Conservation (phyloP, 495 filamentous ascomycete genomes). For the Penicillium pulvis region DNA sequence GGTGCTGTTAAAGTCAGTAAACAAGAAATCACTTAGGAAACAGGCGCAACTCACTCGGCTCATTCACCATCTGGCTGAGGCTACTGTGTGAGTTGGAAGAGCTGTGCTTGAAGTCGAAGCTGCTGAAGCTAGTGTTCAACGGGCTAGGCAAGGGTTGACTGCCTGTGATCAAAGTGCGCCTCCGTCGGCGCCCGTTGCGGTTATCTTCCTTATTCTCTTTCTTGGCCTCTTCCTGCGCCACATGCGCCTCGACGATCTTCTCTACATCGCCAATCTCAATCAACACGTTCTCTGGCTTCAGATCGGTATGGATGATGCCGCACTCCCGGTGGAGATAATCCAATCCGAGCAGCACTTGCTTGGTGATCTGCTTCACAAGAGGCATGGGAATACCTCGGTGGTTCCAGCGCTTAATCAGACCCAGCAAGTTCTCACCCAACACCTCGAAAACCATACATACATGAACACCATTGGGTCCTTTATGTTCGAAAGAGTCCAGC, state of each 20-base stretch:
- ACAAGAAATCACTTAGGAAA: neutral
- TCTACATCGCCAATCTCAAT: conserved; percentile 99
- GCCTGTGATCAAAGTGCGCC: conserved; percentile 93
- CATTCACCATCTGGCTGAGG: conserved; percentile 80
- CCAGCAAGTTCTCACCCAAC: conserved; percentile 90
- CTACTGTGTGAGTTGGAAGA: conserved; percentile 76
- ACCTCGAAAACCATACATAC: conserved; percentile 99
- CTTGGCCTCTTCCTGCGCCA: conserved; percentile 72
- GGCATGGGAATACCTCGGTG: conserved; percentile 95
- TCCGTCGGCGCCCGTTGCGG: conserved; percentile 87
- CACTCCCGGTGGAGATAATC: conserved; percentile 98
- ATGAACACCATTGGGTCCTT: conserved; percentile 92
- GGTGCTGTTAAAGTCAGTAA: conserved; percentile 10
- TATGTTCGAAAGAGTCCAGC: conserved; percentile 95
- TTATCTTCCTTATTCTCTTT: conserved; percentile 82
- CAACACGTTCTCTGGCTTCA: conserved; percentile 97
- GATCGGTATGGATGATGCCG: conserved; percentile 97
- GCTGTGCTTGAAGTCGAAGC: conserved; percentile 69
- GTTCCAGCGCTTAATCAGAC: conserved; percentile 97
- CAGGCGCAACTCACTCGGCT: conserved; percentile 58
- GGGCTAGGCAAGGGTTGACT: conserved; percentile 96
- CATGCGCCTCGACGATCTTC: conserved; percentile 91
- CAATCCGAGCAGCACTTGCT: conserved; percentile 92
- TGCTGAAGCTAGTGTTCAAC: conserved; percentile 86
- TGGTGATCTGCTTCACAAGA: conserved; percentile 97